Base-by-base conservation (phyloP, 805 yeast genomes). In the Nakazawaea populi region DNA sequence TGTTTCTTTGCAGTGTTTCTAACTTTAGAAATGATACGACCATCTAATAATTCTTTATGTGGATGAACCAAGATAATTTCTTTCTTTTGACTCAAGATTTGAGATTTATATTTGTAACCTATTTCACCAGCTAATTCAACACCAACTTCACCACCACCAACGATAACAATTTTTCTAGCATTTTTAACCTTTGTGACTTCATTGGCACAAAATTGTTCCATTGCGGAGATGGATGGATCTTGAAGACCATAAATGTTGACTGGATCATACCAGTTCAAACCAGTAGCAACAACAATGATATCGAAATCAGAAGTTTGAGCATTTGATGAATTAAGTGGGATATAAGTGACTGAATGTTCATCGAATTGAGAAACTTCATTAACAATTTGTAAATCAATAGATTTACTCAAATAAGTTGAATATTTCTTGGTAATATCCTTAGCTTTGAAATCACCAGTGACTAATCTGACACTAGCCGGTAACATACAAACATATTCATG, bases 141-240 rank as follows among this genome's bases (percentile, higher is more conserved):
- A 35, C 63, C 68, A 29, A 56, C 58, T 47, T 60, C 57, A 2
- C 71, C 72, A 27, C 68, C 71, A 38, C 72, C 72, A 27, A 66
- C 54, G 28, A 68, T 48, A 3, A 59, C 63, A 18, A 66, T 58
- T 35, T 59, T 50, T 27, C 60, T 58, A 1, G 68, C 65, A 3
- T 46, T 43, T 10, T 52, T 53, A 8, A 65, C 45, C 40, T 51
- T 44, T 4, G 54, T 54, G 18, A 48, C 51, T 30, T 55, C 53
- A 6, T 46, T 35, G 11, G 51, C 49, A 32, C 57, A 54, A 45
- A 61, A 57, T 1, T 28, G 41, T n/a, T 51, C 42, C 39, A 55
- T 49, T 28, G 50, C 51, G 37, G 57, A 52, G 4, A 44, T 9
- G 11, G 36, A 27, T n/a, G 44, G 31, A 12, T 35, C 52, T 24